phyloP scores from a whole-genome alignment of 176 grass and related monocot species.

The bread wheat (Triticum aestivum) region DNA sequence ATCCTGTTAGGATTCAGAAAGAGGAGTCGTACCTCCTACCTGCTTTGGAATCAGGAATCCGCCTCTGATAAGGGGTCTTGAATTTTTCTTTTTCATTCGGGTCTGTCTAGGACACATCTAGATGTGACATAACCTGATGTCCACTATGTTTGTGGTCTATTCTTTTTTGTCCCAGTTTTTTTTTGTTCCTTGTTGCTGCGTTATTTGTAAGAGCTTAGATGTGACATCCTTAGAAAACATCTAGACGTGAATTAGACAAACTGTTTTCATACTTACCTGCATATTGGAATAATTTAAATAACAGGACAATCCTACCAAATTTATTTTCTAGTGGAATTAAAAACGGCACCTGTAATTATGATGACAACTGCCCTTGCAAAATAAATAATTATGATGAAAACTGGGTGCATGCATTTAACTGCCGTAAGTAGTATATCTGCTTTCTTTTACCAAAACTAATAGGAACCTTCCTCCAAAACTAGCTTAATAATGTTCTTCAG shows the following conservation, averaged over 20 bases:
- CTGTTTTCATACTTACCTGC: background rate
- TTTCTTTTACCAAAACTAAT: background rate
- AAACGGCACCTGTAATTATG: background rate
- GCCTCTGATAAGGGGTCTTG: background rate
- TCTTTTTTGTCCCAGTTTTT: too few relatives aligned
- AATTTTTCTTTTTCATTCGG: background rate
- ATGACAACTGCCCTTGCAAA: background rate
- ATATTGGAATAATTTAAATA: background rate
- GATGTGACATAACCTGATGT: too few relatives aligned
- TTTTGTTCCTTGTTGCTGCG: too few relatives aligned
- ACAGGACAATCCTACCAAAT: background rate
- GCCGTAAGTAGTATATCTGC: background rate
- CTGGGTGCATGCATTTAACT: background rate
- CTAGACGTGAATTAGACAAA: too few relatives aligned
- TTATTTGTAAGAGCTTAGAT: too few relatives aligned
- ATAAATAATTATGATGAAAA: background rate
- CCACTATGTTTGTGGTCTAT: too few relatives aligned
- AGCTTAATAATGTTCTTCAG: background rate
- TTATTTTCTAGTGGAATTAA: constrained; percentile 1
- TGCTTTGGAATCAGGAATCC: background rate
- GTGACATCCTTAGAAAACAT: too few relatives aligned
- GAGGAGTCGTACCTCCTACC: background rate
- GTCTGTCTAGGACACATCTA: too few relatives aligned
- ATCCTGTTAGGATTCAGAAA: background rate
- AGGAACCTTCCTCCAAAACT: background rate